Base-by-base conservation (phyloP, 2,329 filamentous ascomycete genomes). In the Bipolaris gigantea region DNA sequence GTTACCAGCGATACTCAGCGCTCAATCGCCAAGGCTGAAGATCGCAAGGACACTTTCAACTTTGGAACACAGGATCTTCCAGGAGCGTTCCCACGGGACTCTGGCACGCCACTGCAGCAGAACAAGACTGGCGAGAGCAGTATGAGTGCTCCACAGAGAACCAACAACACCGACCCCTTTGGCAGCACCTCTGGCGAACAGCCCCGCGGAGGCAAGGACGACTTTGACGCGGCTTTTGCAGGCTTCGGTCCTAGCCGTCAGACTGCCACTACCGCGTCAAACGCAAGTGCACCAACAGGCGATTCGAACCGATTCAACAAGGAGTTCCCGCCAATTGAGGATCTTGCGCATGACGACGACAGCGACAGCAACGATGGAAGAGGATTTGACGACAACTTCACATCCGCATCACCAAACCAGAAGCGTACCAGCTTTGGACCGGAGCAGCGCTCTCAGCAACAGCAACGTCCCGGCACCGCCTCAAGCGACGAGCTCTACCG, bases 291-390 rank as follows among this genome's bases (percentile, higher is more conserved):
- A 6, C 57, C 67, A 33, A 44, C 59, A 30, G 62, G 72, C 30
- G 64, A 63, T 55, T 68, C 82, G 2, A 79, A 75, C 50, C 77
- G 73, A 38, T 89, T 90, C 65, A 83, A 86, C 67, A 82, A 85
- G 19, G 94, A 97, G 71, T 97, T 97, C 70, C 94, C 94, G 30
- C 94, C 93, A 0, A 96, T 97, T 56, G 87, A 88, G n/a, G 90
- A 93, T 71, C 77, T 97, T 53, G 88, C 89, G 57, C 83, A 85
- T 27, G 89, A 92, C 53, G 90, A 93, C 21, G 88, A 95, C n/a
- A 92, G 89, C 27, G 91, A 95, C 56, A 75, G 73, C 50, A 77
- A 76, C 19, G 84, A 84, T 44, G 91, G 90, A 38, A 78, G 77
- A 64, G 91, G 92, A 0, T 97, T 97, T 69, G 93, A 95, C 45